phyloP scores from a whole-genome alignment of 176 grass and related monocot genomes.

The Carex kokanica region DNA sequence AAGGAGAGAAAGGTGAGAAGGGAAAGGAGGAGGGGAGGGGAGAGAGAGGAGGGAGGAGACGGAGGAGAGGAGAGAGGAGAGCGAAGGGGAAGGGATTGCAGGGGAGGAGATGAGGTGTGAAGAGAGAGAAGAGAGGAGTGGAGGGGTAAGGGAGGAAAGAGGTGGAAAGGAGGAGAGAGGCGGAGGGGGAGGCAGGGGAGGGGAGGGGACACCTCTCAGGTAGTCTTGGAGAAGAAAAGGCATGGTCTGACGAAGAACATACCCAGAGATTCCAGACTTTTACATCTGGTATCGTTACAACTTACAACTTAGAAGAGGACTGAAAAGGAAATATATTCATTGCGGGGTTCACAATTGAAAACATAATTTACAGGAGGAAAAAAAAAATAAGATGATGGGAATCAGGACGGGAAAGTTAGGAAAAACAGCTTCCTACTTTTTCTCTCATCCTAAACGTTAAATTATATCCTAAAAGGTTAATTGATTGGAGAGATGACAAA shows the following conservation, averaged over 20 bases:
- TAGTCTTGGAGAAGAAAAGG: conserved; percentile 18
- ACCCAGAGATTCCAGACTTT: too few species aligned
- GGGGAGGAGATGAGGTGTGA: conserved; percentile 47
- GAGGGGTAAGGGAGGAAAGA: conserved; percentile 27
- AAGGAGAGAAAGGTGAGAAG: conserved; percentile 42
- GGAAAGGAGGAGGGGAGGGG: conserved; percentile 39
- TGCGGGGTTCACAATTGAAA: too few species aligned
- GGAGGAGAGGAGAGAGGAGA: conserved; percentile 43
- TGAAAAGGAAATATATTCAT: too few species aligned
- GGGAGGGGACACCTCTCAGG: background rate
- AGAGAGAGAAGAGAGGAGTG: conserved; percentile 28
- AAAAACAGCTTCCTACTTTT: too few species aligned
- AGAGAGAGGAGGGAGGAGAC: conserved; percentile 46
- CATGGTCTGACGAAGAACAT: background rate
- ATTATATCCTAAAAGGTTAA: too few species aligned
- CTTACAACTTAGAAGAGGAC: too few species aligned
- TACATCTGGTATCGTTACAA: too few species aligned
- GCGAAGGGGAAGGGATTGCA: conserved; percentile 38
- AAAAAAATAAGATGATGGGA: too few species aligned
- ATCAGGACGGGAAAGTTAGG: too few species aligned
- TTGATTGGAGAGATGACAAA: too few species aligned
- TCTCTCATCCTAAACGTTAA: too few species aligned
- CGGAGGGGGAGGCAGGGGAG: conserved; percentile 22
- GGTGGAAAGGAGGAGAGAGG: conserved; percentile 46
- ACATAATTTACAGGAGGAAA: too few species aligned